These are phyloP conservation scores for Ganoderma sinense DNA, from an alignment of 1,284 basidiomycete species.

Conservation along the genomic window DNA sequence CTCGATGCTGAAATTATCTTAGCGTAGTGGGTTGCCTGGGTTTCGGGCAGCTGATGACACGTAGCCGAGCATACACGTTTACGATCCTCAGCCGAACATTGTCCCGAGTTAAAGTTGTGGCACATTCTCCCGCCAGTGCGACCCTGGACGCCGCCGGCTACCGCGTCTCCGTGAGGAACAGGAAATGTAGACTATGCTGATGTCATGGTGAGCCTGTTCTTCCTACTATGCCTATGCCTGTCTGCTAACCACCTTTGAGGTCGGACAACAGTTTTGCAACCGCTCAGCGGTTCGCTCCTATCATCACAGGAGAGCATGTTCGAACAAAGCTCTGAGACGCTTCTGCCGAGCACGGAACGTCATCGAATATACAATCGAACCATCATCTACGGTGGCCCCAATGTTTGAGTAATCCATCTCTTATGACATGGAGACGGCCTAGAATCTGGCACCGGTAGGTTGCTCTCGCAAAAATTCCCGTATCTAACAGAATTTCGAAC, in stretches of 20 bases:
- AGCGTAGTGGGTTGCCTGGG: slow-evolving; percentile 3
- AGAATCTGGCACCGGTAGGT: not conserved
- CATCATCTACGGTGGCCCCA: not conserved
- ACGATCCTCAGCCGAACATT: slow-evolving; percentile 2
- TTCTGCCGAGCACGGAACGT: not conserved
- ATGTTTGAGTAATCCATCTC: not conserved
- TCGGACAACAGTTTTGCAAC: not conserved
- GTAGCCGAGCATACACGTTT: slow-evolving; percentile 2
- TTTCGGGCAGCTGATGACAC: not conserved
- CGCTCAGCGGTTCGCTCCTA: slow-evolving; percentile 18
- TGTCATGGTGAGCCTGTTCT: not conserved
- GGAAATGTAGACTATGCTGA: not conserved
- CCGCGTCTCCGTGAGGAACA: not conserved
- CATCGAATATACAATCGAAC: not conserved
- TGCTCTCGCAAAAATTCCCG: not conserved
- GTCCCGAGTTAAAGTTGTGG: not conserved
- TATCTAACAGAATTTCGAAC: not conserved
- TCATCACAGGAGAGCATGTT: not conserved
- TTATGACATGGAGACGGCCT: not conserved
- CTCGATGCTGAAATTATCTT: not conserved
- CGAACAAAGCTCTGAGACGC: too few relatives aligned
- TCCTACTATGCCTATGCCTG: not conserved
- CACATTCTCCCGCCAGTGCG: not conserved
- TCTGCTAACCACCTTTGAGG: slow-evolving; percentile 4
- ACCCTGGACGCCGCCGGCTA: not conserved